phyloP scores from a whole-genome alignment of 331 rosid species.

The Acacia concinna region DNA sequence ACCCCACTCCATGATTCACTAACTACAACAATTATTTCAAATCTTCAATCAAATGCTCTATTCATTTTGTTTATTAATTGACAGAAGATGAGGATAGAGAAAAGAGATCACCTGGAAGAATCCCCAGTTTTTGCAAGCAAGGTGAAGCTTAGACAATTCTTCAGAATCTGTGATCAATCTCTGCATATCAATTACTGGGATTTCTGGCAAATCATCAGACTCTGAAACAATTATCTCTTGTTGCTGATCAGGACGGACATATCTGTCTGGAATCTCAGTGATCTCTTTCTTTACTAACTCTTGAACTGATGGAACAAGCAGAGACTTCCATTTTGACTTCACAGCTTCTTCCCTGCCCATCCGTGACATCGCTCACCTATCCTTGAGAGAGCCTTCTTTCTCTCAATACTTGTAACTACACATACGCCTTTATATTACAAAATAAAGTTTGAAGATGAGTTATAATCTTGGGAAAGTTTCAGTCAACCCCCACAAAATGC shows the following conservation, averaged over 20 bases:
- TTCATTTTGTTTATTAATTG: neutral
- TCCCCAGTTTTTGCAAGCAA: conserved; percentile 25
- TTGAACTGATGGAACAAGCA: conserved; percentile 43
- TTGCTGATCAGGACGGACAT: conserved; percentile 20
- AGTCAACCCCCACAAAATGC: no score
- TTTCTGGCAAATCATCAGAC: neutral
- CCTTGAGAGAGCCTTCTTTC: neutral
- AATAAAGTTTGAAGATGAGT: no score
- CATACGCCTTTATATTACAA: no score
- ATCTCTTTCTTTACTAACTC: conserved; percentile 21
- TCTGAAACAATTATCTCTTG: neutral
- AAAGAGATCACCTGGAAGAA: conserved; percentile 4
- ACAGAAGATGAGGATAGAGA: neutral
- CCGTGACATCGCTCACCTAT: neutral
- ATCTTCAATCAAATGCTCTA: neutral
- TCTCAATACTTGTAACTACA: no score
- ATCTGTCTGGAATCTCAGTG: conserved; percentile 28
- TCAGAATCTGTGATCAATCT: neutral
- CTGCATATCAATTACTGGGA: conserved; percentile 3
- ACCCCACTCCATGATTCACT: conserved; percentile 9
- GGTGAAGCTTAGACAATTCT: conserved; percentile 12
- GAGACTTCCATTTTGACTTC: conserved; percentile 20
- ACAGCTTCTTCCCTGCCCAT: conserved; percentile 21
- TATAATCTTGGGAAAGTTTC: no score
- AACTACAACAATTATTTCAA: neutral